Conservation (phyloP, 192 early-diverging fungal species). For the Umbelopsis sp. region DNA sequence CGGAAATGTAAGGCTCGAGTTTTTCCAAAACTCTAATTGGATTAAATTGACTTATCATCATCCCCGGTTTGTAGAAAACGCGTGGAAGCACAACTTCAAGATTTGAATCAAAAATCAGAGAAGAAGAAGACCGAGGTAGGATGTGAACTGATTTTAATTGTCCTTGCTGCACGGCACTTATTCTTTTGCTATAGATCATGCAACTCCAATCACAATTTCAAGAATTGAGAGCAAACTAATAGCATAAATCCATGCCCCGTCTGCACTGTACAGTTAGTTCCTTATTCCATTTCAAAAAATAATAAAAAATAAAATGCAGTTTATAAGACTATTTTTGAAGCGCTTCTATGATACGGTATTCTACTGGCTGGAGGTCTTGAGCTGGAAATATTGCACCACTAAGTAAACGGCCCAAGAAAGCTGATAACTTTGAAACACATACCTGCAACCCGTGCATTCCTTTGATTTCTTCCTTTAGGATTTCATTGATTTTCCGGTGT, state of each 20-base stretch:
- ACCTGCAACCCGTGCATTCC: slow-evolving; percentile 87
- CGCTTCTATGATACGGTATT: not conserved
- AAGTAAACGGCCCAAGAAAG: not conserved
- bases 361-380: slow-evolving; percentile 33
- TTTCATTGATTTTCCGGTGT: slow-evolving; percentile 86
- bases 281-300: not conserved
- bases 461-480: slow-evolving; percentile 89
- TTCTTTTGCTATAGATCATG: slow-evolving; percentile 5
- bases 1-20: slow-evolving; percentile 74
- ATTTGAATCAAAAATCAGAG: slow-evolving; percentile 84
- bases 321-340: too few relatives aligned
- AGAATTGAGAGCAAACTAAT: slow-evolving; percentile 19
- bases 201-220: slow-evolving; percentile 20
- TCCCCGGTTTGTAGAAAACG: slow-evolving; percentile 62
- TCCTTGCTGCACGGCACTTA: not conserved
- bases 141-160: not conserved
- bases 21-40: not conserved
- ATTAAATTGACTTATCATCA: not conserved
- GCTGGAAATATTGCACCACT: slow-evolving; percentile 2
- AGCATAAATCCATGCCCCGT: not conserved
- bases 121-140: slow-evolving; percentile 78
- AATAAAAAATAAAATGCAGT: too few relatives aligned
- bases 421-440: not conserved
- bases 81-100: slow-evolving; percentile 78
- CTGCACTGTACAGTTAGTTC: slow-evolving; percentile 13